These are phyloP conservation scores for Xylaria grammica DNA, from an alignment of 495 filamentous ascomycete species.

Conservation along the genomic window DNA sequence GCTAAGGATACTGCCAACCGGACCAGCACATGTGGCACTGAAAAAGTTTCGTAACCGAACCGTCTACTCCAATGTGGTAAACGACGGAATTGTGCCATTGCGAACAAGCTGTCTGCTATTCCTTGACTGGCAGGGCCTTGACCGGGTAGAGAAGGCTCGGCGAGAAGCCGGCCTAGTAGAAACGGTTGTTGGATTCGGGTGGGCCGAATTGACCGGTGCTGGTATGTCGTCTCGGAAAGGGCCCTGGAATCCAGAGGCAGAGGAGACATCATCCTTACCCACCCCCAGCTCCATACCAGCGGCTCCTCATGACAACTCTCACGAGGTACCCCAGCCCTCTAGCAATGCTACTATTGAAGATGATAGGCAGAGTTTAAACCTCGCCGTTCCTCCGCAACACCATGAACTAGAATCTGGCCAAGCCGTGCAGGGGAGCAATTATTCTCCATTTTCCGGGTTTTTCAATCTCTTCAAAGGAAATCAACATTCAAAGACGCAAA, in stretches of 20 bases:
- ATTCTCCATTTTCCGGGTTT: constrained; percentile 61
- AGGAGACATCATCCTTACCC: constrained; percentile 29
- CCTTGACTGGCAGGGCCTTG: constrained; percentile 93
- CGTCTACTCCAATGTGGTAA: constrained; percentile 96
- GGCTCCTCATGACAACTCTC: constrained; percentile 36
- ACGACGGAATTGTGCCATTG: constrained; percentile 95
- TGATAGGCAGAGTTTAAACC: constrained; percentile 51
- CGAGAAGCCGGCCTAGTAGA: constrained; percentile 90
- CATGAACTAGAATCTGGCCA: constrained; percentile 30
- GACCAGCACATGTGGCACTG: constrained; percentile 86
- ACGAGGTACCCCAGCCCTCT: constrained; percentile 64
- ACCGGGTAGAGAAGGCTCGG: constrained; percentile 90
- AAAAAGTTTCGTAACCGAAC: constrained; percentile 89
- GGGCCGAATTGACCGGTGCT: constrained; percentile 89
- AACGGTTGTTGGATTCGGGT: constrained; percentile 90
- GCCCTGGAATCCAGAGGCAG: constrained; percentile 40
- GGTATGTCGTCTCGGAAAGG: constrained; percentile 51
- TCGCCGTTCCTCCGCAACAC: constrained; percentile 27
- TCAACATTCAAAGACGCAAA: constrained; percentile 41
- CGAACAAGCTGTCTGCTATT: constrained; percentile 96
- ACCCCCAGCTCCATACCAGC: constrained; percentile 26
- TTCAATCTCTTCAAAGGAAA: constrained; percentile 65
- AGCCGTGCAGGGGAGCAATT: constrained; percentile 36
- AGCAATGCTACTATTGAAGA: constrained; percentile 61
- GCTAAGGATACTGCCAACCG: constrained; percentile 87